Evolutionary conservation across 2,329 filamentous ascomycete genomes (phyloP), one percentile per base, ranked within the genome.

Genomic region (Colletotrichum chrysophilum): DNA sequence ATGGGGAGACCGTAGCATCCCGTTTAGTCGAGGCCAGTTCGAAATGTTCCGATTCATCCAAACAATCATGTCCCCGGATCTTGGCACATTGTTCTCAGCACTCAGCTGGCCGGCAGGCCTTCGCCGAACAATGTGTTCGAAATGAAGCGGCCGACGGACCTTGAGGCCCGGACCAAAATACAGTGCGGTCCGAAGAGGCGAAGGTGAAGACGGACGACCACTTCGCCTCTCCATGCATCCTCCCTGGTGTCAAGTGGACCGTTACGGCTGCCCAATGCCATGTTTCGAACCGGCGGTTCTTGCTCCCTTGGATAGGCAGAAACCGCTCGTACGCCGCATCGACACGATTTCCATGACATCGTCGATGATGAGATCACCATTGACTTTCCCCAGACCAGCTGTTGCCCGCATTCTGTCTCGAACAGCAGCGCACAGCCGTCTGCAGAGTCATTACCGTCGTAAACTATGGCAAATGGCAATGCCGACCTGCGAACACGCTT

Each of bases 201-300:
- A 52, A 21, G 34, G 55, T 36, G 4, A 66, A 21, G 36, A 70
- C 28, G 30, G 24, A 36, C 36, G 43, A 48, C 36, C 36, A 52
- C 14, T 38, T 55, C 36, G 18, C 18, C 18, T 24, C 55, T 67
- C 13, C 73, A 75, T 73, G 73, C 69, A 73, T 68, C 24, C 28
- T 43, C 68, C 72, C 24, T 66, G 68, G 36, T 55, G 16, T 58
- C 24, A 36, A 58, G 69, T 64, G 69, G 64, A 48, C 64, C 58
- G 43, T 65, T 30, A 60, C 64, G 62, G 34, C 34, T 68, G 55
- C 16, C 28, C 56, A 43, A 43, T 52, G 62, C 38, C 62, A 73
- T 64, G 73, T 73, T 73, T 73, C 73, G 43, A 75, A 73, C 55
- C 43, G 28, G 61, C 43, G 32, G 14, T 38, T 75, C 21, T n/a